Conservation (phyloP, 306 rosid species). For the Arachis stenosperma region DNA sequence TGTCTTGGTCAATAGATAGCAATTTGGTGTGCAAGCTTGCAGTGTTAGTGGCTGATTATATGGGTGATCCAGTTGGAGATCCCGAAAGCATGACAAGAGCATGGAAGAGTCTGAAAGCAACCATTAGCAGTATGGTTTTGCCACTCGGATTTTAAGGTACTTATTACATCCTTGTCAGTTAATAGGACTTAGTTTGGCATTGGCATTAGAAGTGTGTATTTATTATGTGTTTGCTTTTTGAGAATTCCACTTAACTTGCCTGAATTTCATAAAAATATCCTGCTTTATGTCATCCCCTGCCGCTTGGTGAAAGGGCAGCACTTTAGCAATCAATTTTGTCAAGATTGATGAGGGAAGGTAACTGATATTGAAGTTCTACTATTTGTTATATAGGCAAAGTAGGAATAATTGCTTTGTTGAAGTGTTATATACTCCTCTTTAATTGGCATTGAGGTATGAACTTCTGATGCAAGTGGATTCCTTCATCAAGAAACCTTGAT, state of each 20-base stretch:
- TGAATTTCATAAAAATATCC: constrained; percentile 1
- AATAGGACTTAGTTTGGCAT: constrained; percentile 12
- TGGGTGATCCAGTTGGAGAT: constrained; percentile 94
- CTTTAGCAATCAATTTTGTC: constrained; percentile 83
- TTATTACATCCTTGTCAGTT: constrained; percentile 15
- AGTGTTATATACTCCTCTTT: constrained; percentile 10
- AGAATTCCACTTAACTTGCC: constrained; percentile 6
- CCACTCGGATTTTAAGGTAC: constrained; percentile 98
- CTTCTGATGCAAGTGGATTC: constrained; percentile 65
- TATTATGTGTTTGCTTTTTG: constrained; percentile 7
- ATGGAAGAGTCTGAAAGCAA: constrained; percentile 84
- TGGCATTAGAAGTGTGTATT: no score
- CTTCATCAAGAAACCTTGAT: constrained; percentile 78
- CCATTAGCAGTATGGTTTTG: constrained; percentile 89
- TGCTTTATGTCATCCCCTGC: constrained; percentile 59
- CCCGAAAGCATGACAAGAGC: constrained; percentile 75
- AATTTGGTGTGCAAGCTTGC: constrained; percentile 80
- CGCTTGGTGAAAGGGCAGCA: constrained; percentile 89
- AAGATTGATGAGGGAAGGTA: constrained; percentile 92
- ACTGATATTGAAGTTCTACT: constrained; percentile 34
- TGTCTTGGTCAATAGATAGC: constrained; percentile 71
- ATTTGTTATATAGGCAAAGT: constrained; percentile 10
- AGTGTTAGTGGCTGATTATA: constrained; percentile 77
- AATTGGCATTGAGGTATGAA: constrained; percentile 13
- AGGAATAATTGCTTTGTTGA: constrained; percentile 27